Conservation (phyloP, 1,284 basidiomycete species). For the Dichomitus squalens region DNA sequence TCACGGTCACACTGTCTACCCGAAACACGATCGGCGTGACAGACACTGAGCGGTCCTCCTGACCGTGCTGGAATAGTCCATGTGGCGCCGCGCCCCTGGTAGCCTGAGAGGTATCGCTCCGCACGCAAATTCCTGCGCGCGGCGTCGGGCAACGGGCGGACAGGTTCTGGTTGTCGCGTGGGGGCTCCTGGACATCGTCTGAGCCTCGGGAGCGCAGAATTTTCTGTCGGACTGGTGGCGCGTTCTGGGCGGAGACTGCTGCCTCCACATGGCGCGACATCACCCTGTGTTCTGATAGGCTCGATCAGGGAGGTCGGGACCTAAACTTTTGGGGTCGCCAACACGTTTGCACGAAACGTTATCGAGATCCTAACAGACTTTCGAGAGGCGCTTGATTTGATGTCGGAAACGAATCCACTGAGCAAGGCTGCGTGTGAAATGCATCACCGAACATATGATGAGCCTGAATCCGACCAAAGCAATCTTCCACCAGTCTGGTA, state of each 20-base stretch:
- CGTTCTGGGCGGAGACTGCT: constrained; percentile 15
- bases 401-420: constrained; percentile 1
- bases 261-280: constrained; percentile 22
- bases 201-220: background rate
- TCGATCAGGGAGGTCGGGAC: constrained; percentile 26
- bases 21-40: constrained; percentile 33
- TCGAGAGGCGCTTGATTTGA: constrained; percentile 12
- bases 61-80: constrained; percentile 9
- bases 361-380: constrained; percentile 30
- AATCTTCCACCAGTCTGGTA: no score
- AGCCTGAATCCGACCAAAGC: no score
- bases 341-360: constrained; percentile 31
- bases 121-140: background rate
- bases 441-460: no score
- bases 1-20: constrained; percentile 27
- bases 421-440: background rate
- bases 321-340: constrained; percentile 26
- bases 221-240: constrained; percentile 18
- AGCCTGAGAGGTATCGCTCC: constrained; percentile 8
- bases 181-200: background rate
- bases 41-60: constrained; percentile 8
- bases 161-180: no score
- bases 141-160: background rate
- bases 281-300: constrained; percentile 23
- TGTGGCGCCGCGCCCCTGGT: constrained; percentile 23